These are phyloP conservation scores for Phytophthora agathidicida DNA, from an alignment of 352 stramenopile genomes.

Conservation along the genomic window DNA sequence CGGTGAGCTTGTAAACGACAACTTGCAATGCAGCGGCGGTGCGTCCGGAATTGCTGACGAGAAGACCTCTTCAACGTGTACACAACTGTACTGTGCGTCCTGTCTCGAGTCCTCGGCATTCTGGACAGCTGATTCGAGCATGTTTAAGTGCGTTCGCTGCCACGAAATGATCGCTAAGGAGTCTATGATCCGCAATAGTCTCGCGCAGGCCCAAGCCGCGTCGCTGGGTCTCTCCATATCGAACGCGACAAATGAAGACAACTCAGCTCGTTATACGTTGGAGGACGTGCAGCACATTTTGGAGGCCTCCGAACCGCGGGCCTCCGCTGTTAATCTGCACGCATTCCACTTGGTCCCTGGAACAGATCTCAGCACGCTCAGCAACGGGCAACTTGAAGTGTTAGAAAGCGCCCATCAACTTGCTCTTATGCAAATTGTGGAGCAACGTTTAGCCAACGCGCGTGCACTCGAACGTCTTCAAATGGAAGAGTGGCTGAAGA, in stretches of 20 bases:
- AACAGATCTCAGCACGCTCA: constrained; percentile 52
- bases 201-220: constrained; percentile 69
- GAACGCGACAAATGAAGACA: constrained; percentile 7
- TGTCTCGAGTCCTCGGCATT: constrained; percentile 52
- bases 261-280: constrained; percentile 29
- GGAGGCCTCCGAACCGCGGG: constrained; percentile 38
- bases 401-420: constrained; percentile 66
- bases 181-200: constrained; percentile 62
- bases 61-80: constrained; percentile 39
- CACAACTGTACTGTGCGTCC: constrained; percentile 73
- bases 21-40: constrained; percentile 61
- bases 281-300: constrained; percentile 59
- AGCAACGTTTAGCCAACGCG: constrained; percentile 62
- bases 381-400: constrained; percentile 80
- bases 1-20: constrained; percentile 76
- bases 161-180: constrained; percentile 42
- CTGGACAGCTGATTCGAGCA: constrained; percentile 20
- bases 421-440: constrained; percentile 65
- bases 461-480: constrained; percentile 65
- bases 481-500: constrained; percentile 80
- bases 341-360: constrained; percentile 59
- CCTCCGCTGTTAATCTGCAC: constrained; percentile 48
- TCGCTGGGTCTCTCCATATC: constrained; percentile 54
- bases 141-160: constrained; percentile 65
- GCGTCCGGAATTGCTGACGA: constrained; percentile 8